Evolutionary conservation across 768 basidiomycete species (phyloP).

Genomic region (Suillus paluster): DNA sequence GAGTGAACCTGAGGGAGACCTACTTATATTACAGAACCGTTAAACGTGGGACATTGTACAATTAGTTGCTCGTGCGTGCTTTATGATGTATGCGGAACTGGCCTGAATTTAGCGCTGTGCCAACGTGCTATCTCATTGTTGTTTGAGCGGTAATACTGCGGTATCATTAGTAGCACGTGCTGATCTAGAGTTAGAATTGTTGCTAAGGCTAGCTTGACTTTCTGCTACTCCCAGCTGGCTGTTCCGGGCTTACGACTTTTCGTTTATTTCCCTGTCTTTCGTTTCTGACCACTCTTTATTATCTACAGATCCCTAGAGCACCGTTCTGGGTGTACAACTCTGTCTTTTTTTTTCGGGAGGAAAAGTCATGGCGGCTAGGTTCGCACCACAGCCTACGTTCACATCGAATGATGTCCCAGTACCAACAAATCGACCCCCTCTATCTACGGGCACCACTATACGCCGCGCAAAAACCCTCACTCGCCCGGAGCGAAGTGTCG

Average conservation of each 20-base stretch:
- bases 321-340: constrained; percentile 2
- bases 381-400: constrained; percentile 18
- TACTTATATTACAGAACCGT: too few relatives aligned
- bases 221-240: constrained; percentile 18
- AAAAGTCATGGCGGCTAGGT: constrained; percentile 26
- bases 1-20: too few relatives aligned
- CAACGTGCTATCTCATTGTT: neutral
- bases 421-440: constrained; percentile 60
- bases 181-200: neutral
- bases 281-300: constrained; percentile 19
- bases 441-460: constrained; percentile 59
- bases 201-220: neutral
- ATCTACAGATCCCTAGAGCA: neutral
- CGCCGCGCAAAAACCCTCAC: constrained; percentile 95
- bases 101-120: too few relatives aligned
- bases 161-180: neutral
- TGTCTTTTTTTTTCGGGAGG: constrained; percentile 4
- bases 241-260: constrained; percentile 20
- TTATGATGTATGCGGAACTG: too few relatives aligned
- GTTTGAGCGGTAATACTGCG: neutral
- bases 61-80: too few relatives aligned
- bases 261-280: constrained; percentile 19
- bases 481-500: constrained; percentile 92
- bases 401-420: constrained; percentile 64
- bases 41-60: too few relatives aligned